Evolutionary conservation across 192 early-diverging fungal species (phyloP).

Genomic region (Coemansia sp.): DNA sequence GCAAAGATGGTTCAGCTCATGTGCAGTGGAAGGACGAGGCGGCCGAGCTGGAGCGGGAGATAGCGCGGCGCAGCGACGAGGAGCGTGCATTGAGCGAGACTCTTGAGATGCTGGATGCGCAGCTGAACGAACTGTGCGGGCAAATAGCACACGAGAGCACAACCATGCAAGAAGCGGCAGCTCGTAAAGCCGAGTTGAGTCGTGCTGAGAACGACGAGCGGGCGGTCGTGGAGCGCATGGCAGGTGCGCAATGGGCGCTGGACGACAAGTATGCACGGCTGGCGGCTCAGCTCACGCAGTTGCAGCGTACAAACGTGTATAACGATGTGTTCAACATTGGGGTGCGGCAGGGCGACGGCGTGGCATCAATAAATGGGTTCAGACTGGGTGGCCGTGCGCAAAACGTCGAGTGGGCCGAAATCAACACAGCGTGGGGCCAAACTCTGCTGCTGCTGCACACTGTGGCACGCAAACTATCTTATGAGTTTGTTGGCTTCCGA

Average conservation of each 20-base stretch:
- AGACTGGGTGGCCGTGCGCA: slow-evolving; percentile 75
- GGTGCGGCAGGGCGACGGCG: slow-evolving; percentile 66
- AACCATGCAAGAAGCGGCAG: slow-evolving; percentile 53
- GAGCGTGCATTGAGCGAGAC: slow-evolving; percentile 51
- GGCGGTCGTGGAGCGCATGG: slow-evolving; percentile 60
- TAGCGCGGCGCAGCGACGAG: slow-evolving; percentile 51
- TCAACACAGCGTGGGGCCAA: slow-evolving; percentile 96
- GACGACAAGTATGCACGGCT: slow-evolving; percentile 78
- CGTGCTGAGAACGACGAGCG: slow-evolving; percentile 71
- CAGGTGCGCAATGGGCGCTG: slow-evolving; percentile 76
- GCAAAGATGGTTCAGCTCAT: neutral
- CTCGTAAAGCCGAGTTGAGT: slow-evolving; percentile 57
- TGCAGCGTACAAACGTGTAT: slow-evolving; percentile 92
- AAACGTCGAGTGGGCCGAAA: slow-evolving; percentile 92
- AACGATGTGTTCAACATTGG: slow-evolving; percentile 92
- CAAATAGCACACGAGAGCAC: slow-evolving; percentile 54
- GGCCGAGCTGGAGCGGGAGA: slow-evolving; percentile 57
- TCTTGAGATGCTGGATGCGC: slow-evolving; percentile 48
- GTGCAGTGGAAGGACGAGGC: slow-evolving; percentile 41
- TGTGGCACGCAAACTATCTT: slow-evolving; percentile 78
- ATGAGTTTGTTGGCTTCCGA: slow-evolving; percentile 79
- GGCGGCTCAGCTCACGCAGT: slow-evolving; percentile 70
- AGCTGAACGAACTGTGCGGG: slow-evolving; percentile 35
- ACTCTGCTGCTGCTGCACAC: slow-evolving; percentile 82
- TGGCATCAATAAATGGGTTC: slow-evolving; percentile 94